Percentiles rank a stretch among this genome's conserved stretches.
Evolutionary conservation across 2,329 filamentous ascomycete genomes (phyloP).

Genomic region (Fusarium napiforme): DNA sequence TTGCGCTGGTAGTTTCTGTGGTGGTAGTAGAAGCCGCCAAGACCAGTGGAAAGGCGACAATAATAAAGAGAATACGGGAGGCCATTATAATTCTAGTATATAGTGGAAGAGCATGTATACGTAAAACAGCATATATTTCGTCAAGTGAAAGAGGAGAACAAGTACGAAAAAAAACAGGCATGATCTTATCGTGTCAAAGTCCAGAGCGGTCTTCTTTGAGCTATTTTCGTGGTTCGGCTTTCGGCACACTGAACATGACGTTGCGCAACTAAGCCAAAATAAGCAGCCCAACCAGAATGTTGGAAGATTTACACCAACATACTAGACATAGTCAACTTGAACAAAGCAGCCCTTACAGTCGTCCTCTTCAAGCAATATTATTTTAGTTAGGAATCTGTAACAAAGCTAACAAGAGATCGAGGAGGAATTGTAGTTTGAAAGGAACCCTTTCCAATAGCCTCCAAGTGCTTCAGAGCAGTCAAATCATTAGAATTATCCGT

Average conservation of each 20-base stretch:
- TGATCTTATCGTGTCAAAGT: too few species aligned
- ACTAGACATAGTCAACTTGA: background rate
- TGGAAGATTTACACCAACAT: background rate
- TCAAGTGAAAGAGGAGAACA: too few species aligned
- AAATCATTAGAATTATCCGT: background rate
- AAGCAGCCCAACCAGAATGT: background rate
- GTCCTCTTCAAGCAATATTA: too few species aligned
- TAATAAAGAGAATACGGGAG: background rate
- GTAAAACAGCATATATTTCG: too few species aligned
- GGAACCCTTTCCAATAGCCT: background rate
- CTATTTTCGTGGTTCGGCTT: background rate
- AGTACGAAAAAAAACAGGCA: too few species aligned
- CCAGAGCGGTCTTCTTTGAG: background rate
- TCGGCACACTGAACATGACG: background rate
- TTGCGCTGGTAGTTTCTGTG: background rate
- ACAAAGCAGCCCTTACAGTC: accelerated
- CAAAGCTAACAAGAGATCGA: background rate
- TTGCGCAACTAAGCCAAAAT: background rate
- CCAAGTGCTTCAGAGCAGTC: background rate
- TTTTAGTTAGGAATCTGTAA: background rate
- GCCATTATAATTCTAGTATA: background rate
- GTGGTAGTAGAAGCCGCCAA: background rate
- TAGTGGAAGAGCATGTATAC: too few species aligned
- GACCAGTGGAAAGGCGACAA: background rate
- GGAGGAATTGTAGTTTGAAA: background rate